These are phyloP conservation scores for Neolecta irregularis DNA, from an alignment of 1,139 yeast species.

Conservation along the genomic window DNA sequence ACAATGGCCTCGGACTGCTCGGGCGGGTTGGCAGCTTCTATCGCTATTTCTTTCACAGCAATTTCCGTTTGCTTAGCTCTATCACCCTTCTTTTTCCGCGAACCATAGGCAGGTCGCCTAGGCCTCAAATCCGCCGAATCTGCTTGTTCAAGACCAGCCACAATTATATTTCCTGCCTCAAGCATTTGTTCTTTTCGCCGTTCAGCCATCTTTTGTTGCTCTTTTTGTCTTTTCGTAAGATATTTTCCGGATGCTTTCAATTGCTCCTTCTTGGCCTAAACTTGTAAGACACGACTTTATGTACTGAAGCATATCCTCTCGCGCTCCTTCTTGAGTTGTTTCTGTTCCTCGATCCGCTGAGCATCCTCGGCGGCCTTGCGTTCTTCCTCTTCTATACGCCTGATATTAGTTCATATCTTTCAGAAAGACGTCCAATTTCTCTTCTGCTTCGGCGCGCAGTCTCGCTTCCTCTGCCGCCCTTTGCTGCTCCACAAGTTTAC, in stretches of 20 bases:
- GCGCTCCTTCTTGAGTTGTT: conserved; percentile 53
- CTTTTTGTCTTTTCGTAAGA: conserved; percentile 81
- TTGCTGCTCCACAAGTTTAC: conserved; percentile 25
- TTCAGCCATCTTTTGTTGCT: conserved; percentile 73
- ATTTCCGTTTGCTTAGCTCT: conserved; percentile 10
- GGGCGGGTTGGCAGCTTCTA: conserved; percentile 9
- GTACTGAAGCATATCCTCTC: no score
- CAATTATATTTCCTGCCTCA: conserved; percentile 54
- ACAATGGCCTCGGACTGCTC: conserved; percentile 4
- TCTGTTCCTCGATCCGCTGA: conserved; percentile 38
- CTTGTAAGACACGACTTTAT: no score
- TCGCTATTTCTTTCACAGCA: no score
- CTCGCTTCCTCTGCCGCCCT: conserved; percentile 9
- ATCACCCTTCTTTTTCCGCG: conserved; percentile 44
- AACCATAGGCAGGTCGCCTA: conserved; percentile 56
- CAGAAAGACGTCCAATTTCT: conserved; percentile 32
- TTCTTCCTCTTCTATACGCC: conserved; percentile 36
- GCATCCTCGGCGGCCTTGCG: conserved; percentile 52
- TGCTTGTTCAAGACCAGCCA: conserved; percentile 26
- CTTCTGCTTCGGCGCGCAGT: conserved; percentile 6
- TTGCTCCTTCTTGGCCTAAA: conserved; percentile 75
- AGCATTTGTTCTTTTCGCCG: conserved; percentile 79
- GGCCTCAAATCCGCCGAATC: conserved; percentile 34
- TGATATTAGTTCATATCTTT: conserved; percentile 62
- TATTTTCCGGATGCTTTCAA: conserved; percentile 79